A percentile compares a stretch with the other conserved stretches of the same genome.
Evolutionary conservation across 129 eudicot genomes (phyloP).

Genomic region (Flaveria sonorensis): DNA sequence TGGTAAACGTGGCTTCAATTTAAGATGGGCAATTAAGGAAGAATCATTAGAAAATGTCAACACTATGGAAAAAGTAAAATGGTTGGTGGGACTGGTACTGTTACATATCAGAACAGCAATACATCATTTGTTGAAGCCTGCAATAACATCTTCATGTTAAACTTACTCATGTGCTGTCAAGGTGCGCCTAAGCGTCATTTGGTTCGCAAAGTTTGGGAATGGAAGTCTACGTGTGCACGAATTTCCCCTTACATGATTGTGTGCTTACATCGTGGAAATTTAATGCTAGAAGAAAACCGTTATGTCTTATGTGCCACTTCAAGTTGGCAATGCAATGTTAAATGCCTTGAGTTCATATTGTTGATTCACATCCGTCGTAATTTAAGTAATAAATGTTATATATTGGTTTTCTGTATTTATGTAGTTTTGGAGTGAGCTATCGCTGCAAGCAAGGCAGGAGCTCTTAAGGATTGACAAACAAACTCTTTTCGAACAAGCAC

Average conservation of each 20-base stretch:
- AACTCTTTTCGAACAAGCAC: conserved; percentile 92
- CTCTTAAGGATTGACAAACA: conserved; percentile 85
- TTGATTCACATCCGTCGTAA: not conserved
- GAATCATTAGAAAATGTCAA: not conserved
- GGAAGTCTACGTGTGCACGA: not conserved
- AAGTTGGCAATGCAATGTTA: conserved; percentile 7
- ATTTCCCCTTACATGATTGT: too few relatives aligned
- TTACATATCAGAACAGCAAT: not conserved
- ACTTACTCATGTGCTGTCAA: not conserved
- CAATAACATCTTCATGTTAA: not conserved
- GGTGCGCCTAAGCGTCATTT: not conserved
- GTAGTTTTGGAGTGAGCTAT: conserved; percentile 95
- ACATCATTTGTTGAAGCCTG: conserved; percentile 4
- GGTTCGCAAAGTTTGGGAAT: not conserved
- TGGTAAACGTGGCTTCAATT: conserved; percentile 16
- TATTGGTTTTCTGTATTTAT: conserved; percentile 23
- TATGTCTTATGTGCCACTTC: conserved; percentile 2
- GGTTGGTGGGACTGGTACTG: conserved; percentile 7
- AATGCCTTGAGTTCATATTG: not conserved
- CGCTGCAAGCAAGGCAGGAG: conserved; percentile 81
- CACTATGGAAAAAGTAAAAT: not conserved
- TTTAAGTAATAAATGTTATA: not conserved
- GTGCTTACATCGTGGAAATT: not conserved
- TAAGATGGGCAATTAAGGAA: not conserved
- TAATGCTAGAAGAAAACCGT: conserved; percentile 12